phyloP scores from a whole-genome alignment of 352 stramenopile genomes.

The Chrysophaeum taylorii region DNA sequence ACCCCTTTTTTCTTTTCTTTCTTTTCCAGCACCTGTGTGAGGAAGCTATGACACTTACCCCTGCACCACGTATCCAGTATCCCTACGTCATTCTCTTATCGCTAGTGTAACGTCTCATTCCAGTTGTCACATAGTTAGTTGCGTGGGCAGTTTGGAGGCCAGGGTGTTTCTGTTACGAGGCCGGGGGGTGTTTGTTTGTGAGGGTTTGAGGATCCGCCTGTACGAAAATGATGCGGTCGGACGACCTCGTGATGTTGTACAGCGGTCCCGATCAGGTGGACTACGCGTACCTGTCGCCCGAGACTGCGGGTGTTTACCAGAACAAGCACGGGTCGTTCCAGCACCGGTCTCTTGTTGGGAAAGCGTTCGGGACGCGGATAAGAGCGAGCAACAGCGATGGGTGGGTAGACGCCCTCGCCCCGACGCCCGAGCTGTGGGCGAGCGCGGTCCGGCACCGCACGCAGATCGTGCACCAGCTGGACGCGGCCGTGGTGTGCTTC shows the following conservation, averaged over 20 bases:
- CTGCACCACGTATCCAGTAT: too few relatives aligned
- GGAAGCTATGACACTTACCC: too few relatives aligned
- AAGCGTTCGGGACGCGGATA: conserved; percentile 66
- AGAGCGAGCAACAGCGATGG: conserved; percentile 25
- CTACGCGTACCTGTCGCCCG: conserved; percentile 63
- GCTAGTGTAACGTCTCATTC: too few relatives aligned
- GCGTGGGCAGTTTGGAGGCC: too few relatives aligned
- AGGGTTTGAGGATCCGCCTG: too few relatives aligned
- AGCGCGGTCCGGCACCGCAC: conserved; percentile 66
- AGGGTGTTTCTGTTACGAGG: too few relatives aligned
- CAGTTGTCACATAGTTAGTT: too few relatives aligned
- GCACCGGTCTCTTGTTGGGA: conserved; percentile 80
- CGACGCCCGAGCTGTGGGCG: conserved; percentile 92
- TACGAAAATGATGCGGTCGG: conserved; percentile 32
- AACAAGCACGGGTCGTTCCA: conserved; percentile 78
- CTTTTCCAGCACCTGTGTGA: too few relatives aligned
- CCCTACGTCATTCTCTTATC: too few relatives aligned
- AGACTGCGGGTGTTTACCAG: conserved; percentile 61
- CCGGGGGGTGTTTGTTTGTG: too few relatives aligned
- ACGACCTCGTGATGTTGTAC: conserved; percentile 78
- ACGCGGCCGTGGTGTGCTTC: conserved; percentile 81
- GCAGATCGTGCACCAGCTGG: conserved; percentile 93
- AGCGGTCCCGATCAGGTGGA: conserved; percentile 70
- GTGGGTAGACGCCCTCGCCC: conserved; percentile 84
- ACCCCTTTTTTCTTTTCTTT: too few relatives aligned